Evolutionary conservation across 352 stramenopile species (phyloP).

Genomic region (Globisporangium solare): DNA sequence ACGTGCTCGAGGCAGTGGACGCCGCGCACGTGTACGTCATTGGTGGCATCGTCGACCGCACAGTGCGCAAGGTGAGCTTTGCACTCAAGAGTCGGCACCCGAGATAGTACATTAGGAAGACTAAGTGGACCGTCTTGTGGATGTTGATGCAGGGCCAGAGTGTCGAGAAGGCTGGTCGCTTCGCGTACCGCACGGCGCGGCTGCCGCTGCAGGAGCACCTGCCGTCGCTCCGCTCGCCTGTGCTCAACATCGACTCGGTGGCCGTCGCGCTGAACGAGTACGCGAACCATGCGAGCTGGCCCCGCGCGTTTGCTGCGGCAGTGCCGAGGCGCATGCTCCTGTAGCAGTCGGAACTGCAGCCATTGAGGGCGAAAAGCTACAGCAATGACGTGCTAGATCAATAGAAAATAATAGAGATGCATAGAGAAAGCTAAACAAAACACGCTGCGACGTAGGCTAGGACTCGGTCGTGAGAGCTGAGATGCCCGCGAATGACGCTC

Average conservation of each 20-base stretch:
- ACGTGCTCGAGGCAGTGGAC: slow-evolving; percentile 54
- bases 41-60: slow-evolving; percentile 82
- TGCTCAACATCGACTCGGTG: slow-evolving; percentile 81
- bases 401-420: neutral
- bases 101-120: too few relatives aligned
- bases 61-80: slow-evolving; percentile 56
- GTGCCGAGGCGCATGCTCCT: slow-evolving; percentile 46
- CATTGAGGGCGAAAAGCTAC: too few relatives aligned
- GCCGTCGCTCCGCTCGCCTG: slow-evolving; percentile 39
- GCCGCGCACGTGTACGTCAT: slow-evolving; percentile 61
- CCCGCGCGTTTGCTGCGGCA: slow-evolving; percentile 43
- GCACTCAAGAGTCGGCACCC: neutral
- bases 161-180: slow-evolving; percentile 27
- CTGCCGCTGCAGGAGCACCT: slow-evolving; percentile 69
- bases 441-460: neutral
- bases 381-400: too few relatives aligned
- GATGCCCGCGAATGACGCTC: slow-evolving; percentile 62
- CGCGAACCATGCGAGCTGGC: slow-evolving; percentile 63
- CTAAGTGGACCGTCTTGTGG: neutral
- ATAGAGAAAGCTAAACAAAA: slow-evolving; percentile 1
- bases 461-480: slow-evolving; percentile 9
- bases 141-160: slow-evolving; percentile 31
- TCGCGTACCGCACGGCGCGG: slow-evolving; percentile 30
- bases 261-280: slow-evolving; percentile 71
- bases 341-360: neutral